Percentiles rank a stretch among this genome's conserved stretches.
These are phyloP conservation scores for Aspergillus sclerotiicarbonarius DNA, from an alignment of 495 filamentous ascomycete genomes.

Conservation along the genomic window DNA sequence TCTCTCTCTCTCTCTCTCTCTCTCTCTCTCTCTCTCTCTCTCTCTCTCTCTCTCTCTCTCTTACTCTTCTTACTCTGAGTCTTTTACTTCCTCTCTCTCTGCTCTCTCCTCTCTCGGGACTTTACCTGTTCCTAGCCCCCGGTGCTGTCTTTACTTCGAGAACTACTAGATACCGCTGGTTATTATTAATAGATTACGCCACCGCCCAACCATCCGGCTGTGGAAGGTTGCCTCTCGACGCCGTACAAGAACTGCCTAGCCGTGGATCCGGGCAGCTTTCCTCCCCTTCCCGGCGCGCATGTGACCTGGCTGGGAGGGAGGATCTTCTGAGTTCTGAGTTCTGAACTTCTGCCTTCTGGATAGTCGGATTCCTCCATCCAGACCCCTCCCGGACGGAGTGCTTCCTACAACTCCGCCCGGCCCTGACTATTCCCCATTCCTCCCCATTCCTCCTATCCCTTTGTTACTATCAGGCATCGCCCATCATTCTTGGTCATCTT, in stretches of 20 bases:
- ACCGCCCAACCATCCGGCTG: slow-evolving; percentile 13
- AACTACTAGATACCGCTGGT: not conserved
- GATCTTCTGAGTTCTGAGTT: too few species aligned
- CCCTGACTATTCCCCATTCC: slow-evolving; percentile 4
- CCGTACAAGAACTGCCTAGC: slow-evolving; percentile 6
- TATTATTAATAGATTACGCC: slow-evolving; percentile 26
- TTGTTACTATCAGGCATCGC: not conserved
- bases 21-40: slow-evolving; percentile 4
- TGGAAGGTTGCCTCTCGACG: slow-evolving; percentile 2
- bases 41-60: slow-evolving; percentile 8
- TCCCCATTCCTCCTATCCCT: not conserved
- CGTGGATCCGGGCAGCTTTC: slow-evolving; percentile 17
- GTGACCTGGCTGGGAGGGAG: slow-evolving; percentile 11
- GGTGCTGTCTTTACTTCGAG: not conserved
- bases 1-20: slow-evolving; percentile 8
- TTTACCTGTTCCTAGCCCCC: not conserved
- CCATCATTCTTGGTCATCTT: too few species aligned
- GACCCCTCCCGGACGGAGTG: too few species aligned
- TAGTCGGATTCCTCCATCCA: too few species aligned
- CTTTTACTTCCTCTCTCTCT: slow-evolving; percentile 2
- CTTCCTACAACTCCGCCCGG: too few species aligned
- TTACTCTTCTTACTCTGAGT: too few species aligned
- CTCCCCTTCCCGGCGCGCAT: slow-evolving; percentile 15
- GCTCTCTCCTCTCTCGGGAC: not conserved
- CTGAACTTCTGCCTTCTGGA: too few species aligned